These are phyloP conservation scores for Uromyces viciae-fabae DNA, from an alignment of 1,284 basidiomycete genomes.

Conservation along the genomic window DNA sequence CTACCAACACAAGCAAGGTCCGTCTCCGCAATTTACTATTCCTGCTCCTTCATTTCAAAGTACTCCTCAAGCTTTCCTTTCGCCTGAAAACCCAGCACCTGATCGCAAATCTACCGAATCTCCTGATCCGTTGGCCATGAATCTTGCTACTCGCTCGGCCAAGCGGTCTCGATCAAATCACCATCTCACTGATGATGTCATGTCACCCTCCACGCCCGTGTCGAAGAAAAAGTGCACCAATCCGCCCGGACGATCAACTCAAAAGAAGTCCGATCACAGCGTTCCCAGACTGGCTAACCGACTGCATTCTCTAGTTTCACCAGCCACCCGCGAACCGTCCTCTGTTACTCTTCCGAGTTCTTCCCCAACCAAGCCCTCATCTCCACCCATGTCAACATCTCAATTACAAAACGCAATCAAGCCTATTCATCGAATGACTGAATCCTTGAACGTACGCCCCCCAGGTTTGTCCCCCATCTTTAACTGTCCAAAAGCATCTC, in stretches of 20 bases:
- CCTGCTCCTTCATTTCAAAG: not conserved
- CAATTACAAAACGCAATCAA: not conserved
- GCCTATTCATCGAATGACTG: not conserved
- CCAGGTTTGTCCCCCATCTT: not conserved
- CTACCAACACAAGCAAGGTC: not conserved
- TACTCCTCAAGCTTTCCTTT: not conserved
- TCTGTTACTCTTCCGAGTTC: not conserved
- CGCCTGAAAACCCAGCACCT: not conserved
- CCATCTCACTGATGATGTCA: not conserved
- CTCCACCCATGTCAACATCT: not conserved
- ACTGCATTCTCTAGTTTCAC: not conserved
- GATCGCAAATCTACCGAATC: conserved; percentile 8
- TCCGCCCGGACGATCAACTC: not conserved
- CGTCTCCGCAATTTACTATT: not conserved
- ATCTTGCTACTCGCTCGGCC: conserved; percentile 23
- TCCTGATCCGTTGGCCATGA: conserved; percentile 33
- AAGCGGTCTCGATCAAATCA: not conserved
- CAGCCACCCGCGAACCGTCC: not conserved
- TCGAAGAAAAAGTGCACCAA: conserved; percentile 20
- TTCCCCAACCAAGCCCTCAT: conserved; percentile 24
- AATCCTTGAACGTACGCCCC: not conserved
- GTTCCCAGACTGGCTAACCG: not conserved
- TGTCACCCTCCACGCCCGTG: not conserved
- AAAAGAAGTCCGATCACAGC: not conserved
- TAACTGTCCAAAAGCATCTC: not conserved